Conservation (phyloP, 805 yeast species). For the Kurtzmaniella fragi region DNA sequence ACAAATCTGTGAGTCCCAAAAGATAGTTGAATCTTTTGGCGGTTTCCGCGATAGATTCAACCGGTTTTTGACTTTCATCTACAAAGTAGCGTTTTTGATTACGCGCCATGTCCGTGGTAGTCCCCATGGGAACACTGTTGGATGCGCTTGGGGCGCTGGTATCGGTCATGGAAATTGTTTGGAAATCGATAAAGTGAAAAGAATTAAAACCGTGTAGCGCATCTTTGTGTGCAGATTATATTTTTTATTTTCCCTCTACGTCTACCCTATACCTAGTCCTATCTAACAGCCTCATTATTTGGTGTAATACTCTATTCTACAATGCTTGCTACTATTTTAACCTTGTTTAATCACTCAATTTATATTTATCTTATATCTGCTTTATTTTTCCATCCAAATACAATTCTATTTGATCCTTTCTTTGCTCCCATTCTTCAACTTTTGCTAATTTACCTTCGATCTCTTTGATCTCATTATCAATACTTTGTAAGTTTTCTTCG, state of each 20-base stretch:
- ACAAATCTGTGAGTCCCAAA: constrained; percentile 59
- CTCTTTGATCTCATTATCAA: constrained; percentile 71
- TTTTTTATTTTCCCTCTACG: too few species aligned
- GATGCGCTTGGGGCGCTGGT: too few species aligned
- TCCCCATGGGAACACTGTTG: not conserved
- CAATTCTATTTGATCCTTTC: constrained; percentile 54
- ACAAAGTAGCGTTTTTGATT: constrained; percentile 25
- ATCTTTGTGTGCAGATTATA: too few species aligned
- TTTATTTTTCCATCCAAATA: constrained; percentile 40
- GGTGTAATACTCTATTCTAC: too few species aligned
- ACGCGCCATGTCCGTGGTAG: constrained; percentile 2
- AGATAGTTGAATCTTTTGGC: constrained; percentile 64
- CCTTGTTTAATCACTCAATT: too few species aligned
- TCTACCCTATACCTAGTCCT: too few species aligned
- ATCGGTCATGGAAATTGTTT: too few species aligned
- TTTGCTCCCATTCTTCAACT: constrained; percentile 53
- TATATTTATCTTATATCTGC: not conserved
- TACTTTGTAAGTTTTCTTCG: constrained; percentile 58
- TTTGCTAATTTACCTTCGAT: constrained; percentile 56
- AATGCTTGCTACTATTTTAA: too few species aligned
- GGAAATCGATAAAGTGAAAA: too few species aligned
- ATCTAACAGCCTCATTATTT: too few species aligned
- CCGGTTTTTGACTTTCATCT: constrained; percentile 23
- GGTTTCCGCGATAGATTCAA: constrained; percentile 53
- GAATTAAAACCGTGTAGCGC: too few species aligned